Percentiles rank a stretch among this genome's conserved stretches.
Evolutionary conservation across 2,329 filamentous ascomycete species (phyloP).

Genomic region (Phialocephala subalpina): DNA sequence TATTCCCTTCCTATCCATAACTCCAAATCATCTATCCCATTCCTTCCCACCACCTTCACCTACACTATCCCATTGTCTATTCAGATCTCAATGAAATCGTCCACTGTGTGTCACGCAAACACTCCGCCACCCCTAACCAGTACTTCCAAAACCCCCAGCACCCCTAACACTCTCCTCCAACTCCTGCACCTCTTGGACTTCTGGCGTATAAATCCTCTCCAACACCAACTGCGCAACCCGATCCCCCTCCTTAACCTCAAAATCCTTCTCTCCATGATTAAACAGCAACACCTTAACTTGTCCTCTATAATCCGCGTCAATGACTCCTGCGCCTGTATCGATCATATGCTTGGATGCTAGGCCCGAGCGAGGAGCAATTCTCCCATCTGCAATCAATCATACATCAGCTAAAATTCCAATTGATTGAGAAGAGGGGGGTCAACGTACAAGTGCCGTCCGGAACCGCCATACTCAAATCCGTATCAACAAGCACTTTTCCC

Average conservation of each 20-base stretch:
- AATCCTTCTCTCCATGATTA: conserved; percentile 87
- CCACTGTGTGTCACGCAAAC: no score
- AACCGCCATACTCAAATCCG: conserved; percentile 89
- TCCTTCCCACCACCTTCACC: background rate
- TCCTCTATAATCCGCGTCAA: conserved; percentile 96
- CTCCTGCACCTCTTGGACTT: conserved; percentile 87
- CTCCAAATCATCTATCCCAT: background rate
- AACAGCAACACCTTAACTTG: conserved; percentile 95
- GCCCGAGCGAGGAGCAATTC: conserved; percentile 89
- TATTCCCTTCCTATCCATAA: background rate
- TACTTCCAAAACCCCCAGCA: conserved; percentile 91
- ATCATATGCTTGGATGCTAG: conserved; percentile 95
- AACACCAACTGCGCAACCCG: conserved; percentile 92
- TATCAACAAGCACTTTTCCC: conserved; percentile 87
- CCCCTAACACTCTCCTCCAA: conserved; percentile 91
- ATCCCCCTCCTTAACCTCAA: conserved; percentile 83
- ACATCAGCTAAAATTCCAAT: background rate
- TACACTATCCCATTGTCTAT: background rate
- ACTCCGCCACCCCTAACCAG: conserved; percentile 58
- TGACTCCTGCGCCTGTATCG: conserved; percentile 94
- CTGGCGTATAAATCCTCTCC: conserved; percentile 93
- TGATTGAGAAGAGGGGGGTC: conserved; percentile 11
- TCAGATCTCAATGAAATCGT: background rate
- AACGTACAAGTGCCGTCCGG: conserved; percentile 86
- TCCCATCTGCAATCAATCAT: conserved; percentile 68